Base-by-base conservation (phyloP, 2,329 filamentous ascomycete species). In the Pestalotiopsis sp. region DNA sequence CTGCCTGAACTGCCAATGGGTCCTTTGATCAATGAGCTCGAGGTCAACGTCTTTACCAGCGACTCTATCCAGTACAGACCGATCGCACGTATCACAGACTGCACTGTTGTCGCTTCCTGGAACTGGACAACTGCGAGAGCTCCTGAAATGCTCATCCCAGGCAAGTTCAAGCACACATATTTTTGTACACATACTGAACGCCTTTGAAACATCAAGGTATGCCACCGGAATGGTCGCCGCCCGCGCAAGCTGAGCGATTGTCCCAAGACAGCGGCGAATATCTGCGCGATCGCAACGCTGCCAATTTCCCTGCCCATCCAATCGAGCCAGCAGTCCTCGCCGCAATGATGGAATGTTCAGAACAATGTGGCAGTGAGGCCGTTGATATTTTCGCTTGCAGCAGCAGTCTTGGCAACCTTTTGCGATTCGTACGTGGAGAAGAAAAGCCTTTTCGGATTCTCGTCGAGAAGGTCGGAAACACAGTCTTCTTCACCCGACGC, bases 401-500 rank as follows among this genome's bases (percentile, higher is more conserved):
- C 0, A 91, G 85, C 71, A 91, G 88, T 0, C 69, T 92, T 0
- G 87, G 88, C 0, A 90, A 87, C 73, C 82, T 93, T 0, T 78
- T 91, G 1, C 83, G 88, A 1, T 92, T 90, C 70, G 79, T 83
- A 4, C 78, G 82, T 1, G 80, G 80, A 0, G 70, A 80, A 1
- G 79, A 84, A 14, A 81, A 81, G 61, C 66, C 81, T 0, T 92
- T 92, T 72, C 84, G 90, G 2, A 87, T 92, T 69, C 79, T 86
- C 2, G 82, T 91, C 4, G 86, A 92, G 69, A 75, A 81, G 0
- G 77, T 92, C 1, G 84, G 83, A 1, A 80, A 84, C 1, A 89
- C 88, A 0, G 83, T 92, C 0, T 91, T 93, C 77, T 84, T 93
- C 63, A 77, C 90, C 13, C 87, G 91, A 1, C 83, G 87, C 25